Base-by-base conservation (phyloP, 2,329 filamentous ascomycete genomes). In the Didymella exigua region DNA sequence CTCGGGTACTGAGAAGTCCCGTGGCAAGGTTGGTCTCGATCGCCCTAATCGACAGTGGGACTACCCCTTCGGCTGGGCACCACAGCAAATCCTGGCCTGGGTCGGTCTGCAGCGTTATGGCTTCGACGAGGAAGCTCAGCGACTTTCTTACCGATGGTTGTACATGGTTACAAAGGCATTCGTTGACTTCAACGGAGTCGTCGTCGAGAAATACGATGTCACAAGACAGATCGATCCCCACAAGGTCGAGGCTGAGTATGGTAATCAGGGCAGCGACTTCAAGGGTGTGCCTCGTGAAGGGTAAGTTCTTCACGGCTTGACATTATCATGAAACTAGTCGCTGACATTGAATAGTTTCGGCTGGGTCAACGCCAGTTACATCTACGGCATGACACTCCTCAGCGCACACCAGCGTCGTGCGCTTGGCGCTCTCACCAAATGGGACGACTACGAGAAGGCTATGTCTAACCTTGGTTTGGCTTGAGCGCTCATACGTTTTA, bases 81-180 rank as follows among this genome's bases (percentile, higher is more conserved):
- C 95, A 27, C 95, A 99, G 80, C 95, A 99, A 79, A 98, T 99
- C 79, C 85, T 99, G 36, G 93, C 95, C 0, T 99, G 95, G 95
- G 93, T 91, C 1, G 95, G 93, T 2, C 80, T 99, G 55, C 84
- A 92, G 68, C 88, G 93, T 16, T 99, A 98, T 72, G 92, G 93
- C 49, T 98, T 96, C 73, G 87, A 89, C 24, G 90, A 93, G 21
- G 93, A 97, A 58, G 92, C 92, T 1, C 90, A 96, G 77, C 83
- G 92, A 29, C 78, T 99, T 61, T 90, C 91, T 0, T 99, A 99
- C 77, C 92, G 95, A 76, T 99, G 95, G 95, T 79, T 97, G 48
- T 96, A 93, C 75, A 98, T 98, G 93, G 92, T 97, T 69, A 97
- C 91, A 54, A 97, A 96, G 77, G 93, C 95, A 0, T 98, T 98